Evolutionary conservation across 768 basidiomycete genomes (phyloP).

Genomic region (Clathrus columnatus): DNA sequence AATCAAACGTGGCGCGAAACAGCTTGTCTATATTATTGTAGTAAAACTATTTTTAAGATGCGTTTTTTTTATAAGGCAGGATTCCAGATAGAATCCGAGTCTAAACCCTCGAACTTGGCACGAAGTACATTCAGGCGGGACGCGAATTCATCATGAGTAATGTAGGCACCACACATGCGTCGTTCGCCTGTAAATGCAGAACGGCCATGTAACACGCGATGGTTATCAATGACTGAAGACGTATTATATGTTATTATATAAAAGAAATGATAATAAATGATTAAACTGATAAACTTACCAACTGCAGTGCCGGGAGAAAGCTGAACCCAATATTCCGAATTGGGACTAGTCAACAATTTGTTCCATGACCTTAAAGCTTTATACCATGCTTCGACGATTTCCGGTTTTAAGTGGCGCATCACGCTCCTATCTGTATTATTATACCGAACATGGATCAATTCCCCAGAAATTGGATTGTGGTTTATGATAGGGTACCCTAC

Average conservation of each 20-base stretch:
- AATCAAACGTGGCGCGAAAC: too few species aligned
- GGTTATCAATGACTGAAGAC: slow-evolving; percentile 77
- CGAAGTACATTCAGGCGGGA: slow-evolving; percentile 64
- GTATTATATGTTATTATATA: not conserved
- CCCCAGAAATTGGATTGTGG: slow-evolving; percentile 51
- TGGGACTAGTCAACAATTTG: slow-evolving; percentile 58
- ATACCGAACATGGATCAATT: slow-evolving; percentile 77
- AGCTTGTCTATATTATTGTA: too few species aligned
- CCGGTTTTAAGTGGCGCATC: slow-evolving; percentile 50
- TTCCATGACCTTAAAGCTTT: slow-evolving; percentile 77
- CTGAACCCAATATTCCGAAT: slow-evolving; percentile 89
- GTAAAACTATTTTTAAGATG: too few species aligned
- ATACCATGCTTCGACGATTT: slow-evolving; percentile 77
- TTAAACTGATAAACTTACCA: slow-evolving; percentile 42
- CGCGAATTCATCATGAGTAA: slow-evolving; percentile 83
- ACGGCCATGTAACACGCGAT: slow-evolving; percentile 91
- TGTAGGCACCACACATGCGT: slow-evolving; percentile 93
- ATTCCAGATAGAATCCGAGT: slow-evolving; percentile 39
- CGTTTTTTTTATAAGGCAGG: slow-evolving; percentile 33
- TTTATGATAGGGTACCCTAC: slow-evolving; percentile 63
- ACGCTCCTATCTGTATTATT: slow-evolving; percentile 92
- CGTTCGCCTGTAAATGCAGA: slow-evolving; percentile 81
- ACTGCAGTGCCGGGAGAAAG: slow-evolving; percentile 82
- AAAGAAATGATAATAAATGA: not conserved
- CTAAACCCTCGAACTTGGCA: slow-evolving; percentile 40